Percentiles rank a stretch among this genome's conserved stretches.
These are phyloP conservation scores for Phytophthora tentaculata DNA, from an alignment of 352 stramenopile species.

Conservation along the genomic window DNA sequence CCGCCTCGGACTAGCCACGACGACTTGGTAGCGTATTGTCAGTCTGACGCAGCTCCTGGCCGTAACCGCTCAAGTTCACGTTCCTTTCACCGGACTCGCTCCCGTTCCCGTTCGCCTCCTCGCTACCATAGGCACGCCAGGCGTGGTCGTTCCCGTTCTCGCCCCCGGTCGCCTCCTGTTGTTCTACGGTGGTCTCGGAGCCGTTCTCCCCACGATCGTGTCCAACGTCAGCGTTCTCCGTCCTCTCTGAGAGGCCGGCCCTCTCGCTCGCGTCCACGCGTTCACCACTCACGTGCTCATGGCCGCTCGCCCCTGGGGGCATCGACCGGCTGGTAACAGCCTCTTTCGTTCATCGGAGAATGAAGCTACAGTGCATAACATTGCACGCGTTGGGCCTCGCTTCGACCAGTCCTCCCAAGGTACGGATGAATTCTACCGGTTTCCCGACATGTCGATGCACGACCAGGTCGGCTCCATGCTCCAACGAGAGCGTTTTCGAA, in stretches of 20 bases:
- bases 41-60: background rate
- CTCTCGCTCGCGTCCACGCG: background rate
- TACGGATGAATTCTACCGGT: background rate
- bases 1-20: background rate
- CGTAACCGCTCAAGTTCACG: background rate
- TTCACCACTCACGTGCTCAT: background rate
- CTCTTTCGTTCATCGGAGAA: background rate
- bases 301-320: background rate
- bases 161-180: background rate
- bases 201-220: background rate
- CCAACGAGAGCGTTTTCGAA: conserved; percentile 5
- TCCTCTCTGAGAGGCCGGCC: background rate
- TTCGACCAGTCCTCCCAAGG: background rate
- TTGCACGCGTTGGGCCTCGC: background rate
- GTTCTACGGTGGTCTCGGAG: background rate
- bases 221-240: background rate
- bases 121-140: background rate
- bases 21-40: background rate
- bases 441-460: background rate
- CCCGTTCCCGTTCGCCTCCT: background rate
- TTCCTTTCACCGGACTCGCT: background rate
- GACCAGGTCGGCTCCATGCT: conserved; percentile 9
- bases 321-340: background rate
- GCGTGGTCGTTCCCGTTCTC: background rate
- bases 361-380: background rate